Evolutionary conservation across 306 rosid genomes (phyloP).

Genomic region (Albizia julibrissin): DNA sequence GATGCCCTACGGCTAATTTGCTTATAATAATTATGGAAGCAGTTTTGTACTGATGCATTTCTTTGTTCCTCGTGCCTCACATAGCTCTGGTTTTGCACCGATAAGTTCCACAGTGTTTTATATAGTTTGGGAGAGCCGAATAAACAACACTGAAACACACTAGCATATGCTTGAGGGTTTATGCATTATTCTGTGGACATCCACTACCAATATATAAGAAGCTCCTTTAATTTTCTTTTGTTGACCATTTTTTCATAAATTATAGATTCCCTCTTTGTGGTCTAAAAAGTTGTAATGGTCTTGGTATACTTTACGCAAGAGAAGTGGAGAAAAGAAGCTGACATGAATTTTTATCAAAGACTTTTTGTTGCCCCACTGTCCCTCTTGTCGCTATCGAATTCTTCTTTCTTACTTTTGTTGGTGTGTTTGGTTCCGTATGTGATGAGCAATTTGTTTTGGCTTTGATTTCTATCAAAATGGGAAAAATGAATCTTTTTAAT

Average conservation of each 20-base stretch:
- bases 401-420: neutral
- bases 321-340: slow-evolving; percentile 37
- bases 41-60: neutral
- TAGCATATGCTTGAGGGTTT: slow-evolving; percentile 43
- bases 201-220: slow-evolving; percentile 4
- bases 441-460: neutral
- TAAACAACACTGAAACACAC: slow-evolving; percentile 35
- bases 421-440: neutral
- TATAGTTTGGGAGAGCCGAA: slow-evolving; percentile 32
- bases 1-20: neutral
- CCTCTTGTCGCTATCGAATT: slow-evolving; percentile 7
- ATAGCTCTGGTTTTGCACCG: neutral
- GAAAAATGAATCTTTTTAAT: no score
- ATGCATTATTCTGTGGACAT: slow-evolving; percentile 34
- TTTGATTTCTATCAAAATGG: neutral
- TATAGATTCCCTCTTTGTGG: slow-evolving; percentile 14
- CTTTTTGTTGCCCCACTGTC: neutral
- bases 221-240: slow-evolving; percentile 6
- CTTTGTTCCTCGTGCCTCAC: neutral
- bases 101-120: neutral
- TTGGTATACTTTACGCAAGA: neutral
- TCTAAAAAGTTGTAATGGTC: slow-evolving; percentile 20
- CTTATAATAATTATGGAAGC: neutral
- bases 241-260: slow-evolving; percentile 20
- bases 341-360: neutral